Base-by-base conservation (phyloP, 129 eudicot genomes). In the Flaveria sonorensis region DNA sequence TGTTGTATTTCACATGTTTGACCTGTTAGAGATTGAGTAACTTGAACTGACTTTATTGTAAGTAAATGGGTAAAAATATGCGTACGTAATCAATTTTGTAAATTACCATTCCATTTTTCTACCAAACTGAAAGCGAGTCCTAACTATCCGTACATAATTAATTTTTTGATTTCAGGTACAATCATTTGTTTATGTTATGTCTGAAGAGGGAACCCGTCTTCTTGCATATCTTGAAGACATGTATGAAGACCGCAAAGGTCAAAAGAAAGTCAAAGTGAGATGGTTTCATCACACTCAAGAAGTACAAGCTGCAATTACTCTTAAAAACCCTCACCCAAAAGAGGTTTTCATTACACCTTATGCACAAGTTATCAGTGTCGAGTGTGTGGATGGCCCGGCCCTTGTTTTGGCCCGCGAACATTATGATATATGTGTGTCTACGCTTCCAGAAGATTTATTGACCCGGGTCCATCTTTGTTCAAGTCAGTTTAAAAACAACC, bases 351-450 rank as follows among this genome's bases (percentile, higher is more conserved):
- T 95, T 18, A 95, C 99, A n/a, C 97, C 99, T 20, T 82, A 89
- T 36, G 91, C 89, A 57, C 99, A 95, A 65, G 99, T 91, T 66
- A 95, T 95, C 7, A 95, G 99, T 43, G 99, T 88, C 10, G 99
- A 95, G 60, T 95, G 99, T 79, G 92, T 95, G 12, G 97, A 95
- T 68, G 99, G 97, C 39, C 97, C 99, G n/a, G 96, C 99, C 42
- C 75, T 89, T 32, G 95, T 95, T 46, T 76, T 95, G 82, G 85
- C 97, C 47, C 99, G 88, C 47, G 97, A 87, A 64, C 99, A 95
- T 82, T 95, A 87, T 42, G 96, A 91, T 16, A 89, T 89, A 81
- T 95, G 87, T 50, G 47, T 86, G 40, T 70, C 83, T 5, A 76
- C 77, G 47, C 83, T 95, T 72, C 97, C 97, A 2, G 76, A 79